Evolutionary conservation across 176 grass and related monocot species (phyloP), one percentile per base, ranked within the genome.

Genomic region (Aegilops speltoides): DNA sequence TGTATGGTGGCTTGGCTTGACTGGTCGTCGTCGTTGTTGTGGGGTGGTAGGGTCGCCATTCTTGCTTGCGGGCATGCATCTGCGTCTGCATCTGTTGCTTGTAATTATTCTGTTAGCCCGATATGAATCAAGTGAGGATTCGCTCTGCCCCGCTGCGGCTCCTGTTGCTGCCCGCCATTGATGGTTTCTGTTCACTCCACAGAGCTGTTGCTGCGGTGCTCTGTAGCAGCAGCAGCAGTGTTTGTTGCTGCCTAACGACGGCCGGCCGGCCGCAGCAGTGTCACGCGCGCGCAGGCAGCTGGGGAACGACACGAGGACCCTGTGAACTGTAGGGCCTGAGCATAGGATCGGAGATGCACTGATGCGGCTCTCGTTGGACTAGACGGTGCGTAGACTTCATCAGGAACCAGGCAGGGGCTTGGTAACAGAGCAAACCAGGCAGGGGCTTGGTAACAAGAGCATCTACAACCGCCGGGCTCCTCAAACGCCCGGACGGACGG

Each of bases 31-130:
- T 59, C 20, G 56, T 59, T 19, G 56, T 59, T 78, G 8, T n/a
- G 52, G 22, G 83, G 57, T 68, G 86, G 50, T 54, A 54, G 83
- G 87, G 88, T 84, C 25, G 73, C 73, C 68, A 86, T 86, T 90
- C 78, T 83, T 84, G 90, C 78, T 83, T 84, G 90, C 86, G 95
- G 95, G 90, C 86, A 25, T 50, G 45, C 66, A 69, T 36, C 52
- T 75, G 71, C 71, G 43, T 74, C 48, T 54, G 52, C 52, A 86
- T 89, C 86, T 82, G 50, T 57, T 88, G 90, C 85, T 79, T 97
- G 92, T 97, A 95, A 97, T 88, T 97, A 97, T 89, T 88, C 82
- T 84, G 91, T 82, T 81, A 88, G 84, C 43, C 84, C 73, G 45
- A 79, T 81, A 87, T 16, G 56, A 59, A 68, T 87, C 71, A 29